Base-by-base conservation (phyloP, 2,329 filamentous ascomycete genomes). In the Microsporum canis region DNA sequence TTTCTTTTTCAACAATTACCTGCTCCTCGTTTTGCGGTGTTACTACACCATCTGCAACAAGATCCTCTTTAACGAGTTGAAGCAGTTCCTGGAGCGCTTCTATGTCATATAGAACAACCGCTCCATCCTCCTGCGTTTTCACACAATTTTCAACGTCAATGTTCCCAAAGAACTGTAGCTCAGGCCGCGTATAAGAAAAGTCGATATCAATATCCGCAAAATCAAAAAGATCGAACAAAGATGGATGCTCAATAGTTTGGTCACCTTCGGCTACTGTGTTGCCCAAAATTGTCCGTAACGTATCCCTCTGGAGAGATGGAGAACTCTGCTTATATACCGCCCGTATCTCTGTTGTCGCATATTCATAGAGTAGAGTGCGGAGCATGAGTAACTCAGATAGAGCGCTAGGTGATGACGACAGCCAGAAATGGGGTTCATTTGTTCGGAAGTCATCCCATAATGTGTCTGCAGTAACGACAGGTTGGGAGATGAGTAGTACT, bases 171-270 rank as follows among this genome's bases (percentile, higher is more conserved):
- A 82, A 82, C 45, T 78, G 75, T 23, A 88, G 76, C 3, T 78
- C 71, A 2, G 85, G 84, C 1, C 81, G 72, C 1, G 80, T 70
- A 49, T 75, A 68, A 10, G 73, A 69, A 61, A 73, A 72, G 0
- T 76, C 73, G 43, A 85, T 78, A 56, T 83, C 79, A 8, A 87
- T 73, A 63, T 88, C 85, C 71, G 94, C 82, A 68, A 97, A 97
- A 74, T 99, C 94, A 68, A 95, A 94, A 27, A 97, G 80, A 65
- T 96, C 91, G 69, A 97, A 96, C 5, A 97, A 82, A 2, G 88
- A 91, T 0, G 87, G 82, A 62, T 90, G 88, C 33, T 79, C 76
- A 41, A 88, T 77, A 3, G 84, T 78, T 60, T 88, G 83, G 56
- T 87, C 86, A 62, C 83, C 84, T 17, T 85, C 77, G 8, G 83